These are phyloP conservation scores for Xylaria scruposa DNA, from an alignment of 495 filamentous ascomycete genomes.

Conservation along the genomic window DNA sequence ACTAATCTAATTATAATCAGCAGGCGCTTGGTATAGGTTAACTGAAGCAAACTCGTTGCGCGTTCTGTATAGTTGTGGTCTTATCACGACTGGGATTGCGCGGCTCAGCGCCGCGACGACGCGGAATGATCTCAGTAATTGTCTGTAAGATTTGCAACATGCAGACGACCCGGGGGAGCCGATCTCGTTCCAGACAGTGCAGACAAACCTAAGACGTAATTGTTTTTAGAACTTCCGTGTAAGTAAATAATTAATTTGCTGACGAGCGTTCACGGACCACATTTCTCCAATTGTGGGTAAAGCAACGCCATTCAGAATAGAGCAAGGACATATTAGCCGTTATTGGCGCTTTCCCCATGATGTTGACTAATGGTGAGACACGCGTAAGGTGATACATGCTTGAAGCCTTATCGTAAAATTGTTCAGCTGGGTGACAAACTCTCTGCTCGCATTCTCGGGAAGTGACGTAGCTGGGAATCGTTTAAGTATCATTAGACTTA, in stretches of 20 bases:
- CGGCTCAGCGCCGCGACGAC: background rate
- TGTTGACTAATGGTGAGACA: background rate
- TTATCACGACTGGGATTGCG: background rate
- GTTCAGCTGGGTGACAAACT: background rate
- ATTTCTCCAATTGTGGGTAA: background rate
- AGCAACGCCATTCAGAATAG: background rate
- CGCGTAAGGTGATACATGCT: background rate
- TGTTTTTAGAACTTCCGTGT: background rate
- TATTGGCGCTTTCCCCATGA: background rate
- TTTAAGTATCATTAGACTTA: background rate
- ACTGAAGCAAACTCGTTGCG: background rate
- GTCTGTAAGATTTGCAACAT: background rate
- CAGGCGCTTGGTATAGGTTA: background rate
- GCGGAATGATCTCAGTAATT: background rate
- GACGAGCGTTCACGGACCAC: background rate
- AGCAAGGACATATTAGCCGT: background rate
- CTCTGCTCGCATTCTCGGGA: background rate
- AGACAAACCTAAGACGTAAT: background rate
- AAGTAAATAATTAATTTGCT: background rate
- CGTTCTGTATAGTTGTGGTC: background rate
- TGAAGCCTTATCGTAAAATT: background rate
- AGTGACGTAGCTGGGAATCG: background rate
- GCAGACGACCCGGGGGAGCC: background rate
- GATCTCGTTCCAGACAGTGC: background rate
- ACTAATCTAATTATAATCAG: constrained; percentile 16